Conservation (phyloP, 2,329 filamentous ascomycete genomes). For the Triangularia verruculosa region DNA sequence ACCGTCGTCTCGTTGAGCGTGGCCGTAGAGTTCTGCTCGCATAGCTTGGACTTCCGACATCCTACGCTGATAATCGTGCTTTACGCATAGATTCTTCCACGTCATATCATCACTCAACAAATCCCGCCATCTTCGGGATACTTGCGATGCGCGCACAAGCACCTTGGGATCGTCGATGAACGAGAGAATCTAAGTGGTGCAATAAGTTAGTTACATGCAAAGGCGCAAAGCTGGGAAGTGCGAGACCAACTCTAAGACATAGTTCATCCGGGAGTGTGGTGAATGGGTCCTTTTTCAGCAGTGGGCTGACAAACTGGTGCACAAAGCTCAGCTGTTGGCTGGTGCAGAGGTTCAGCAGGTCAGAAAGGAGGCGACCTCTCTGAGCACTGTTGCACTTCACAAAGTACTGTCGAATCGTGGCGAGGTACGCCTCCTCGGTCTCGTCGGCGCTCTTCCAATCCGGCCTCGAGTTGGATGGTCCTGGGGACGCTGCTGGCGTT, state of each 20-base stretch:
- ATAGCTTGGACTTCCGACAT: constrained; percentile 49
- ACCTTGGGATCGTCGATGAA: constrained; percentile 98
- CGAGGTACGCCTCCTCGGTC: constrained; percentile 77
- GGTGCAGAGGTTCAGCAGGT: constrained; percentile 89
- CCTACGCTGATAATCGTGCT: constrained; percentile 75
- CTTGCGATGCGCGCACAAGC: constrained; percentile 86
- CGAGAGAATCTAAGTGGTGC: constrained; percentile 71
- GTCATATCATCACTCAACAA: constrained; percentile 94
- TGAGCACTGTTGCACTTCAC: constrained; percentile 71
- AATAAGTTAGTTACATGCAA: constrained; percentile 18
- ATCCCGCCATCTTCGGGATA: constrained; percentile 93
- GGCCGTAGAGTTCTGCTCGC: constrained; percentile 32
- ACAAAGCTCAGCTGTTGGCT: constrained; percentile 95
- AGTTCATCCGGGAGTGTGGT: constrained; percentile 88
- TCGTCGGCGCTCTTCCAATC: constrained; percentile 77
- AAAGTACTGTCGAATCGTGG: constrained; percentile 78
- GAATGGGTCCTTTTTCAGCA: constrained; percentile 95
- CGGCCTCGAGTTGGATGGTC: constrained; percentile 57
- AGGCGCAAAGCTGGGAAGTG: neutral
- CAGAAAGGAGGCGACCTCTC: constrained; percentile 77
- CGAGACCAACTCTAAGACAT: constrained; percentile 72
- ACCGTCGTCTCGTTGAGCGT: constrained; percentile 34
- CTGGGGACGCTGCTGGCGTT: constrained; percentile 63
- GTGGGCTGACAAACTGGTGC: constrained; percentile 88
- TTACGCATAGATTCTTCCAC: constrained; percentile 96